These are phyloP conservation scores for Singerocomus inundabilis DNA, from an alignment of 1,284 basidiomycete species.

Conservation along the genomic window DNA sequence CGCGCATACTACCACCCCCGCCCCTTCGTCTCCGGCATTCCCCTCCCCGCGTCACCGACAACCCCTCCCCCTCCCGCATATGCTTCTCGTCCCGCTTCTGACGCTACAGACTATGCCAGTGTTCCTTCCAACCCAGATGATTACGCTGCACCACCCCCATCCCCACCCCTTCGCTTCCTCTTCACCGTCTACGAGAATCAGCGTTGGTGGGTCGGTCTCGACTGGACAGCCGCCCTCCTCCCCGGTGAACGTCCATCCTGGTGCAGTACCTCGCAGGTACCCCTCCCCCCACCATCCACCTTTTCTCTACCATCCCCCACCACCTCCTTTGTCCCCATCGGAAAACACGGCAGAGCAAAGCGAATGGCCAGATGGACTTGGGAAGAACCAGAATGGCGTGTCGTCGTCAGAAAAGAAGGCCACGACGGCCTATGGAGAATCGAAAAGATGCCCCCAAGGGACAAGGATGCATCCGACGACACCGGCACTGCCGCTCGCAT, in stretches of 20 bases:
- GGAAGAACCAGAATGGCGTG: constrained; percentile 86
- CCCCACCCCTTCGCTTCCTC: constrained; percentile 63
- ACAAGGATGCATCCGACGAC: constrained; percentile 42
- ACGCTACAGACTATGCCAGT: constrained; percentile 32
- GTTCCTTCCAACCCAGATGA: constrained; percentile 15
- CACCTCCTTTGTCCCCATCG: constrained; percentile 34
- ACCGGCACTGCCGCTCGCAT: constrained; percentile 31
- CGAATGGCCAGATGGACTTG: constrained; percentile 80
- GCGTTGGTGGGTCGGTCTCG: constrained; percentile 88
- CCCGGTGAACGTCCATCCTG: constrained; percentile 90
- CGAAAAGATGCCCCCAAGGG: constrained; percentile 59
- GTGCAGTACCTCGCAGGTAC: constrained; percentile 61
- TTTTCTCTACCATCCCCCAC: constrained; percentile 58
- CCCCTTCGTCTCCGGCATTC: constrained; percentile 56
- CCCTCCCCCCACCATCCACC: constrained; percentile 62
- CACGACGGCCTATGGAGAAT: constrained; percentile 45
- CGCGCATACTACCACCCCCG: no score
- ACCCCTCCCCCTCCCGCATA: constrained; percentile 36
- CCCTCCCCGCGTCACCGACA: constrained; percentile 44
- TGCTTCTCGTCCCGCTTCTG: constrained; percentile 28
- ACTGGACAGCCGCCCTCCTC: constrained; percentile 92
- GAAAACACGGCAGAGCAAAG: constrained; percentile 47
- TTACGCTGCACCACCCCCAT: constrained; percentile 22
- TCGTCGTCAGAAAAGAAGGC: constrained; percentile 62
- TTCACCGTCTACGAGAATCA: constrained; percentile 94